Evolutionary conservation across 2,329 filamentous ascomycete genomes (phyloP), one percentile per base, ranked within the genome.

Genomic region (Penicillium sp.): DNA sequence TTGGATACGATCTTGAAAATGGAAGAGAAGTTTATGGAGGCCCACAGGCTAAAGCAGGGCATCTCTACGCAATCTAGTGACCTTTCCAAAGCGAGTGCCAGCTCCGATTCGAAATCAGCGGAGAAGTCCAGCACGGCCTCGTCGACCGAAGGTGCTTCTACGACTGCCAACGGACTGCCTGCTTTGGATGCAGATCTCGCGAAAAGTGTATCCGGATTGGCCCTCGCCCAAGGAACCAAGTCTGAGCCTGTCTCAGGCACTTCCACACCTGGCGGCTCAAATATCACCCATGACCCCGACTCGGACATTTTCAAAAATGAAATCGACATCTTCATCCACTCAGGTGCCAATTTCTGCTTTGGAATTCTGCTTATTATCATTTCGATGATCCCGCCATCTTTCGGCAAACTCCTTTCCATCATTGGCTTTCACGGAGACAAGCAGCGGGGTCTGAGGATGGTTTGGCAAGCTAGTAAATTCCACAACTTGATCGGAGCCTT

Each of bases 391-490:
- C 96, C 95, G 0, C 95, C 95, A 0, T 86, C 93, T 0, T 96
- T 98, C 73, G 89, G 86, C n/a, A 89, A 87, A 55, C 83, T 99
- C 1, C 81, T 98, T 4, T 91, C 88, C 58, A 88, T 98, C 43
- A 89, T 97, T 29, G 95, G 95, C 1, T 98, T 98, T 77, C 88
- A 86, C 60, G 95, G 95, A 31, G 93, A 98, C 71, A 88, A 93
- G 44, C 86, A 91, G 60, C 84, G 88, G 39, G 95, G 93, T 10
- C 82, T 97, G 31, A 81, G 84, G 39, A 89, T 97, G 85, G 85
- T 99, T 4, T 99, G 95, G 95, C 88, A 91, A 71, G 91, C 92
- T 13, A 92, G 91, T 23, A 87, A 88, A 50, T 95, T 93, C 72
- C 78, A 88, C 60, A 96, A 96, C 72, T 85, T 98, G 68, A 96